Conservation (phyloP, 768 basidiomycete genomes). For the Coprinopsis sp. region DNA sequence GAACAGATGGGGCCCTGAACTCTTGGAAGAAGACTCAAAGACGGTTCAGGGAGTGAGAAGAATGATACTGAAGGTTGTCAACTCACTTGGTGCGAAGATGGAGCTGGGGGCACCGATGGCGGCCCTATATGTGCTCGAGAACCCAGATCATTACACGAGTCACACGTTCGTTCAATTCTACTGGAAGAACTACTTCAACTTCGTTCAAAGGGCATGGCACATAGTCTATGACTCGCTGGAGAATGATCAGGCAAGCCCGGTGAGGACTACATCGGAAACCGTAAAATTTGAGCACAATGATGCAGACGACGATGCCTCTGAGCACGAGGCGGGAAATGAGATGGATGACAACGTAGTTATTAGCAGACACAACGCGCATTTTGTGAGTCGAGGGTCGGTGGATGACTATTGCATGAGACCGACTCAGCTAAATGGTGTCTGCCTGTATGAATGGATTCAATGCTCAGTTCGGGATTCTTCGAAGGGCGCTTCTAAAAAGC, state of each 20-base stretch:
- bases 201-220: constrained; percentile 1
- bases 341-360: not conserved
- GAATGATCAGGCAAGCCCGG: too few relatives aligned
- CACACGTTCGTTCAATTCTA: constrained; percentile 23
- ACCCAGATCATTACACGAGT: constrained; percentile 31
- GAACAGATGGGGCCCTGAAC: not conserved
- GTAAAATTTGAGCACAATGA: too few relatives aligned
- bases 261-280: too few relatives aligned
- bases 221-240: too few relatives aligned
- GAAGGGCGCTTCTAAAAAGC: not conserved
- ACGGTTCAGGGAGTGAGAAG: not conserved
- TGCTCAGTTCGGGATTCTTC: not conserved
- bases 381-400: constrained; percentile 18
- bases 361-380: not conserved
- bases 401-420: constrained; percentile 22
- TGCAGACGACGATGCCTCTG: not conserved
- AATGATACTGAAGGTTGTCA: constrained; percentile 19
- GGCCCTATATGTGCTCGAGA: constrained; percentile 21
- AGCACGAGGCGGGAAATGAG: constrained; percentile 8
- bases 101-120: constrained; percentile 32
- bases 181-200: constrained; percentile 18
- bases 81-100: constrained; percentile 21
- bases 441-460: constrained; percentile 26
- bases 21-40: too few relatives aligned
- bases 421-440: constrained; percentile 13